Percentiles rank a stretch among this genome's conserved stretches.
phyloP scores from a whole-genome alignment of 495 filamentous ascomycete genomes.

The Beverwykella pulmonaria region DNA sequence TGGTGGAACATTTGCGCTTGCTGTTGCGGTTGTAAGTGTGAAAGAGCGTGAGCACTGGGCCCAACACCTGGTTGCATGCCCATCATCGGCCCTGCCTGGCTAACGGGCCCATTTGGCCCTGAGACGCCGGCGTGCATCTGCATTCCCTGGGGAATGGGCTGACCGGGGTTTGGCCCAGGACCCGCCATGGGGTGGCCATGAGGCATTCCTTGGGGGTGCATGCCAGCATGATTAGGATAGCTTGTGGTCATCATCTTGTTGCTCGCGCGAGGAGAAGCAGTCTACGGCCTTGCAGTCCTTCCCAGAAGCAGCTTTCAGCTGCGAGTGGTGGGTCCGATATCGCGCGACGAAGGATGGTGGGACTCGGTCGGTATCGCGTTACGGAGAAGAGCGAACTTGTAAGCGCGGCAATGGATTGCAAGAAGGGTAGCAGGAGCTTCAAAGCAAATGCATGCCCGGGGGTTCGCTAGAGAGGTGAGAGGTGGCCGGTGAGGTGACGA shows the following conservation, averaged over 20 bases:
- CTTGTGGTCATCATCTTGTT: conserved; percentile 47
- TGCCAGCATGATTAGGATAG: conserved; percentile 64
- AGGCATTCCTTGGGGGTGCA: conserved; percentile 63
- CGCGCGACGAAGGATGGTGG: background rate
- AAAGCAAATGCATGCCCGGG: conserved; percentile 20
- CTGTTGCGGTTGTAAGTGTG: conserved; percentile 66
- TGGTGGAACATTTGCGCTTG: conserved; percentile 48
- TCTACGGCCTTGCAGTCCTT: background rate
- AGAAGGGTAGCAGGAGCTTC: background rate
- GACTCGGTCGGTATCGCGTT: background rate
- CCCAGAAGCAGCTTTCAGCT: background rate
- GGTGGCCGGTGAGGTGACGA: background rate
- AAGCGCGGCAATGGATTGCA: background rate
- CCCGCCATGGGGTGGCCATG: conserved; percentile 76
- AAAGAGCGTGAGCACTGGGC: conserved; percentile 76
- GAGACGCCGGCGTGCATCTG: conserved; percentile 86
- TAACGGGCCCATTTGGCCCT: conserved; percentile 73
- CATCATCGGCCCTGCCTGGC: conserved; percentile 77
- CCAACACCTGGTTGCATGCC: conserved; percentile 72
- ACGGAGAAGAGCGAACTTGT: background rate
- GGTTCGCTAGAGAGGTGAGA: background rate
- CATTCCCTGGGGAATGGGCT: conserved; percentile 70
- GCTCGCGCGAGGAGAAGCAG: background rate
- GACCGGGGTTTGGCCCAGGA: conserved; percentile 71
- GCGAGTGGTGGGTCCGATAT: background rate